phyloP scores from a whole-genome alignment of 2,329 filamentous ascomycete species.

The Xylariaceae sp. region DNA sequence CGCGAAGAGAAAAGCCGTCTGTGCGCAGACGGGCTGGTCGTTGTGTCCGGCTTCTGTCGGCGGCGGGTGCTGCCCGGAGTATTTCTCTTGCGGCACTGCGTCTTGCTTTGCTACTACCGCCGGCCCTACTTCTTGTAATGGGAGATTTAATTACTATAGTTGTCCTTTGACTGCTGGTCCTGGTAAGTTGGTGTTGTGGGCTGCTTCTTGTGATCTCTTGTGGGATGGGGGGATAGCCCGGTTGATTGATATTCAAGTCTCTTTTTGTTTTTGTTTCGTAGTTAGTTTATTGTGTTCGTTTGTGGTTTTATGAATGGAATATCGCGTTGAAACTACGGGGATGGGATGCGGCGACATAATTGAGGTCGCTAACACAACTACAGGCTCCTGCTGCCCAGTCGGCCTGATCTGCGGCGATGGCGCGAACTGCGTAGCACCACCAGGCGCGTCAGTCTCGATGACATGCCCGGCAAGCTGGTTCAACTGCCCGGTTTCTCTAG shows the following conservation, averaged over 20 bases:
- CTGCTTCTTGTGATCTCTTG: background rate
- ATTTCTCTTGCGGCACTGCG: conserved; percentile 45
- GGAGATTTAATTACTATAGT: conserved; percentile 36
- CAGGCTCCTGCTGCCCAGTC: conserved; percentile 45
- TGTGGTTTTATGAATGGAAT: background rate
- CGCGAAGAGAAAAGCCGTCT: conserved; percentile 28
- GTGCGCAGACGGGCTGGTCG: conserved; percentile 21
- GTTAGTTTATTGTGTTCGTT: no score
- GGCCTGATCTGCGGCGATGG: conserved; percentile 42
- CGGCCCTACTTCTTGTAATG: conserved; percentile 39
- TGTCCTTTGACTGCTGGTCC: conserved; percentile 39
- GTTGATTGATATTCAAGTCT: background rate
- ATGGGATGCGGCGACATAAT: background rate
- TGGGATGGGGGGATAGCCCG: background rate
- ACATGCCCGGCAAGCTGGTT: conserved; percentile 44
- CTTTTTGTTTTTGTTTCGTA: background rate
- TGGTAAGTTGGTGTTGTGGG: conserved; percentile 22
- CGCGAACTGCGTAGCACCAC: conserved; percentile 42
- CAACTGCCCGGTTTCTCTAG: conserved; percentile 47
- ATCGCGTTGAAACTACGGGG: background rate
- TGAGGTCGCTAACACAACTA: conserved; percentile 1
- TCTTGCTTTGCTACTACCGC: conserved; percentile 47
- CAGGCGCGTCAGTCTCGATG: conserved; percentile 38
- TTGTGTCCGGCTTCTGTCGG: conserved; percentile 27
- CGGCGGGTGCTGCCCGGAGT: conserved; percentile 47